A percentile compares a stretch with the other conserved stretches of the same genome.
phyloP scores from a whole-genome alignment of 1,139 yeast genomes.

The Lodderomyces orthopsilosis region DNA sequence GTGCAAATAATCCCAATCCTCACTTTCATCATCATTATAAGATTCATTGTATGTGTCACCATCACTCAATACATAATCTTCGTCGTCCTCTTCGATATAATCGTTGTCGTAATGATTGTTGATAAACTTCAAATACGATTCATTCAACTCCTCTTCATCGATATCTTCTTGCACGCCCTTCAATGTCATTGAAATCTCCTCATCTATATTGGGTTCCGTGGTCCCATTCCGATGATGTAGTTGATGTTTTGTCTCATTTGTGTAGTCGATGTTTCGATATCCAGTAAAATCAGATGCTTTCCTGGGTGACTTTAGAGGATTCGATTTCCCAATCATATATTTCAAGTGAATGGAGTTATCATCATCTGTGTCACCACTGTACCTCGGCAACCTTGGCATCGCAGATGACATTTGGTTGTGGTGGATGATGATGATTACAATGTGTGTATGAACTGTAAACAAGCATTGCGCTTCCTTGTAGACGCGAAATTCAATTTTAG shows the following conservation, averaged over 20 bases:
- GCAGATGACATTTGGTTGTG: slow-evolving; percentile 11
- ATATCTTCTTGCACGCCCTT: slow-evolving; percentile 8
- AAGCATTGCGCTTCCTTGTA: neutral
- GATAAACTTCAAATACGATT: slow-evolving; percentile 9
- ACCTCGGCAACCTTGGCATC: slow-evolving; percentile 26
- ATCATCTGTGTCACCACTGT: slow-evolving; percentile 43
- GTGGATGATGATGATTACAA: neutral
- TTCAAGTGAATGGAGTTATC: slow-evolving; percentile 43
- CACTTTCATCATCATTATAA: slow-evolving; percentile 5
- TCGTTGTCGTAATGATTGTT: slow-evolving; percentile 10
- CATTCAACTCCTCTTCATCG: slow-evolving; percentile 12
- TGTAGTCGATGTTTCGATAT: slow-evolving; percentile 3
- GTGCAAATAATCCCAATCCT: slow-evolving; percentile 3
- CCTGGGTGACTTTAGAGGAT: slow-evolving; percentile 25
- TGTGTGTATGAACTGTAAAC: neutral
- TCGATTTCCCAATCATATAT: slow-evolving; percentile 38
- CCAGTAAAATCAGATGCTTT: slow-evolving; percentile 3
- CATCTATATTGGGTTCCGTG: slow-evolving; percentile 3
- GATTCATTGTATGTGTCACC: slow-evolving; percentile 11
- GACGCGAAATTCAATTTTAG: no score
- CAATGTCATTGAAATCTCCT: slow-evolving; percentile 7
- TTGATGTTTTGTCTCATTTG: neutral
- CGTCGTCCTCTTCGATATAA: slow-evolving; percentile 10
- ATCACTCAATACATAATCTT: slow-evolving; percentile 13
- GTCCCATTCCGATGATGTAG: neutral